Percentiles rank a stretch among this genome's conserved stretches.
Conservation (phyloP, 345 rosid species). For the Linum tenue region DNA sequence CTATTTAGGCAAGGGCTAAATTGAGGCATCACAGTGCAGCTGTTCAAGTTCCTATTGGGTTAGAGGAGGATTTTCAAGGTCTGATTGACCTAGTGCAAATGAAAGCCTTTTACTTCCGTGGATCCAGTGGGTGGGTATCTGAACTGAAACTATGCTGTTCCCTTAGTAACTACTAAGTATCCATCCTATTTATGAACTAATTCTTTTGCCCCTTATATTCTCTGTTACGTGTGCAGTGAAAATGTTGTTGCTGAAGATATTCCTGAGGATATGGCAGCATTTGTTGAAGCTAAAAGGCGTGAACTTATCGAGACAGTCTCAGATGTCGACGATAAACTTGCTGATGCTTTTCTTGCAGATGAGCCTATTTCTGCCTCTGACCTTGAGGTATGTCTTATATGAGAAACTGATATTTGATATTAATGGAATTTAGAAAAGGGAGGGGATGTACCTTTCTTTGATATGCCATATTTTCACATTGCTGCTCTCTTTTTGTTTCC, state of each 20-base stretch:
- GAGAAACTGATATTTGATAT: neutral
- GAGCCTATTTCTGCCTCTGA: slow-evolving; percentile 72
- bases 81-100: slow-evolving; percentile 72
- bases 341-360: slow-evolving; percentile 76
- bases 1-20: slow-evolving; percentile 74
- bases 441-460: neutral
- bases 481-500: neutral
- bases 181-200: neutral
- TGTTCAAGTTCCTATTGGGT: slow-evolving; percentile 89
- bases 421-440: neutral
- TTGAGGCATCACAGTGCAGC: slow-evolving; percentile 95
- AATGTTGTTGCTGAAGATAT: slow-evolving; percentile 58
- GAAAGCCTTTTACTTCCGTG: slow-evolving; percentile 69
- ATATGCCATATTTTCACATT: neutral
- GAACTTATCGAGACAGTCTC: slow-evolving; percentile 85
- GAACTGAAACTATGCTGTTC: slow-evolving; percentile 10
- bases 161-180: neutral
- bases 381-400: slow-evolving; percentile 53
- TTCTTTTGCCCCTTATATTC: neutral
- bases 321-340: slow-evolving; percentile 92
- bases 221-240: slow-evolving; percentile 48
- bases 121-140: slow-evolving; percentile 74
- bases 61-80: slow-evolving; percentile 86
- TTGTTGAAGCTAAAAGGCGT: slow-evolving; percentile 74
- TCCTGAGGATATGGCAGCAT: slow-evolving; percentile 67